Conservation (phyloP, 371 early-diverging fungal species). For the Mortierella sp. region DNA sequence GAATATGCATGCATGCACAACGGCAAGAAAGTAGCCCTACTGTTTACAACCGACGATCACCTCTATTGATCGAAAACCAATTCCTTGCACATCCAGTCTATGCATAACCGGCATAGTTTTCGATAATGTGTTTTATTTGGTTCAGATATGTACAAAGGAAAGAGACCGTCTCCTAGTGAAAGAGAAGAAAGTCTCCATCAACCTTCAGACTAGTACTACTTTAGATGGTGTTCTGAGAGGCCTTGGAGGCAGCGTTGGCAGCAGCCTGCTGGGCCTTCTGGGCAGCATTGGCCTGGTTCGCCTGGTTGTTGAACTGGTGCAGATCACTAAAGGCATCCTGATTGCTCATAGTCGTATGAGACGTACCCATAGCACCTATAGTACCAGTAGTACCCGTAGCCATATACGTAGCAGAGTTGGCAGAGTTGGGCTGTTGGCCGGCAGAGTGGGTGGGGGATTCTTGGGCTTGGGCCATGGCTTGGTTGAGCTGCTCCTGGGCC, state of each 20-base stretch:
- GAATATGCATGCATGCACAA: too few species aligned
- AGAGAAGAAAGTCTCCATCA: not conserved
- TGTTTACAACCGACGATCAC: too few species aligned
- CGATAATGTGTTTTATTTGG: too few species aligned
- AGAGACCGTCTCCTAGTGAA: too few species aligned
- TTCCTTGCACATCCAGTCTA: too few species aligned
- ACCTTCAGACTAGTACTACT: not conserved
- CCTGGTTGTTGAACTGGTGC: slow-evolving; percentile 29
- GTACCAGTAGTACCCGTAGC: not conserved
- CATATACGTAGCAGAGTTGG: not conserved
- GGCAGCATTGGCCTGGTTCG: slow-evolving; percentile 3
- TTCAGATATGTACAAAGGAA: not conserved
- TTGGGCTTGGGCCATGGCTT: slow-evolving; percentile 15
- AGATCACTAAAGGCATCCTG: slow-evolving; percentile 23
- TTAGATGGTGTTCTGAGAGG: slow-evolving; percentile 16
- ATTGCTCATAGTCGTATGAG: not conserved
- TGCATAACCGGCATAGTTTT: too few species aligned
- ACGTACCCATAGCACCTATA: not conserved
- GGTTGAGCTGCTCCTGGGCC: slow-evolving; percentile 31
- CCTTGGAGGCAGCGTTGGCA: slow-evolving; percentile 12
- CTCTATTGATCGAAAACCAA: too few species aligned
- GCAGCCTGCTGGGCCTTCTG: not conserved
- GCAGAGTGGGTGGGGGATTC: not conserved
- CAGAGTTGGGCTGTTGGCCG: not conserved
- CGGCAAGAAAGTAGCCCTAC: too few species aligned